Evolutionary conservation across 805 yeast genomes (phyloP).

Genomic region (Zygotorulaspora florentina): DNA sequence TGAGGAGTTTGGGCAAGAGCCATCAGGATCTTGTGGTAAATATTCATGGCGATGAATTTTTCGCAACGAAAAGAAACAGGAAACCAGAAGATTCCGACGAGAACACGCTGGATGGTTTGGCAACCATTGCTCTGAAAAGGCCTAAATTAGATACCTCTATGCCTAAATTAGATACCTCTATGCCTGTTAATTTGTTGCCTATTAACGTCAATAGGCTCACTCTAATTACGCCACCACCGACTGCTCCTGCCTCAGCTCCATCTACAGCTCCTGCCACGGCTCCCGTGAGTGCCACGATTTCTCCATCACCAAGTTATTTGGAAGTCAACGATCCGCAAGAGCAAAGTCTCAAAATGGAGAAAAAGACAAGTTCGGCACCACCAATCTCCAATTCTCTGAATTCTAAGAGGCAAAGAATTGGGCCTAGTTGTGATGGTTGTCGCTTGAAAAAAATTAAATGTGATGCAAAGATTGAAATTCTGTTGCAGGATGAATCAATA

Average conservation of each 20-base stretch:
- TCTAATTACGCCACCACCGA: constrained; percentile 6
- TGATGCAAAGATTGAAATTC: constrained; percentile 55
- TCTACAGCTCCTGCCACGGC: constrained; percentile 7
- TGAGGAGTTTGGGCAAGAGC: constrained; percentile 4
- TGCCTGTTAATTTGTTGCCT: neutral
- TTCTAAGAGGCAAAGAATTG: constrained; percentile 54
- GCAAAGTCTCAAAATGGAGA: neutral
- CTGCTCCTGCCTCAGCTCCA: constrained; percentile 1
- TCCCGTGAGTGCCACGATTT: constrained; percentile 11
- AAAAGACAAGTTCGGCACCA: neutral
- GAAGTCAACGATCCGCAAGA: constrained; percentile 2
- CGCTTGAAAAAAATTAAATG: constrained; percentile 67
- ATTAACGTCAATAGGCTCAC: neutral
- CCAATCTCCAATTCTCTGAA: neutral
- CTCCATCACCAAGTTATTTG: constrained; percentile 10
- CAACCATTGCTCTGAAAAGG: constrained; percentile 23
- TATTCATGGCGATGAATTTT: neutral
- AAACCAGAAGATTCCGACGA: neutral
- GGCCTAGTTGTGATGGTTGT: constrained; percentile 74
- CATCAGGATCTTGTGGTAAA: neutral
- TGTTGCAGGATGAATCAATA: constrained; percentile 30
- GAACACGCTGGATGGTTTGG: constrained; percentile 18
- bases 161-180: constrained; percentile 6
- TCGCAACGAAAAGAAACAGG: neutral
- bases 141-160: constrained; percentile 11